These are phyloP conservation scores for Saccharomyces hybrid DNA, from an alignment of 1,139 yeast genomes.

Conservation along the genomic window DNA sequence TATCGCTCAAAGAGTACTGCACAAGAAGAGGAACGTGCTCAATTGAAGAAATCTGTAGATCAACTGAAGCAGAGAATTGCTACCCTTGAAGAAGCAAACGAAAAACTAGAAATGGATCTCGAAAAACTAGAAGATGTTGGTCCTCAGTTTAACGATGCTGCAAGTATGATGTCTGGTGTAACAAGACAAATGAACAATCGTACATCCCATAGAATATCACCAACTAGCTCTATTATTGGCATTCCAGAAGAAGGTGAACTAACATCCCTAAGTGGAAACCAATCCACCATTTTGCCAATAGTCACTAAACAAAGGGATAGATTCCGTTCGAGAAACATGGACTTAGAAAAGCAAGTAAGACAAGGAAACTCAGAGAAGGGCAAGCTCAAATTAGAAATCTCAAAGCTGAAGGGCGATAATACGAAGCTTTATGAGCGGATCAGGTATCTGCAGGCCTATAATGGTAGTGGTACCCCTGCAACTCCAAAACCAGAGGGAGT, in stretches of 20 bases:
- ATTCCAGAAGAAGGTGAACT: slow-evolving; percentile 32
- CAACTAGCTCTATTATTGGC: slow-evolving; percentile 46
- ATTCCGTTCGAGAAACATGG: slow-evolving; percentile 71
- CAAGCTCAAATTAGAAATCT: slow-evolving; percentile 60
- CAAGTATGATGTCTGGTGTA: slow-evolving; percentile 60
- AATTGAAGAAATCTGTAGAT: slow-evolving; percentile 18
- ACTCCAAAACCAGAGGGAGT: slow-evolving; percentile 11
- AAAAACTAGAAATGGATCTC: slow-evolving; percentile 66
- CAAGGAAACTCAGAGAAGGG: slow-evolving; percentile 46
- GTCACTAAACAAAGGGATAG: slow-evolving; percentile 93
- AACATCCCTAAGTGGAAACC: slow-evolving; percentile 5
- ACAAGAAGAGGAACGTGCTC: slow-evolving; percentile 19
- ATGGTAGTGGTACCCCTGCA: slow-evolving; percentile 16
- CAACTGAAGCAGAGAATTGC: slow-evolving; percentile 35
- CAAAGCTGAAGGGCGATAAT: slow-evolving; percentile 62
- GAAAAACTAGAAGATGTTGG: slow-evolving; percentile 39
- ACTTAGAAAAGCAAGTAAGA: slow-evolving; percentile 74
- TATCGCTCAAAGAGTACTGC: slow-evolving; percentile 27
- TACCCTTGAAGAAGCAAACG: slow-evolving; percentile 41
- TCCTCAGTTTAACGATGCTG: slow-evolving; percentile 45
- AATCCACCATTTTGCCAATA: slow-evolving; percentile 62
- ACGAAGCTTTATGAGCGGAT: slow-evolving; percentile 74
- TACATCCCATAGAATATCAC: slow-evolving; percentile 35
- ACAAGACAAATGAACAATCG: slow-evolving; percentile 39
- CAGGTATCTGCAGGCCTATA: slow-evolving; percentile 44